Evolutionary conservation across 257 asterid species (phyloP).

Genomic region (Fraxinus americana): DNA sequence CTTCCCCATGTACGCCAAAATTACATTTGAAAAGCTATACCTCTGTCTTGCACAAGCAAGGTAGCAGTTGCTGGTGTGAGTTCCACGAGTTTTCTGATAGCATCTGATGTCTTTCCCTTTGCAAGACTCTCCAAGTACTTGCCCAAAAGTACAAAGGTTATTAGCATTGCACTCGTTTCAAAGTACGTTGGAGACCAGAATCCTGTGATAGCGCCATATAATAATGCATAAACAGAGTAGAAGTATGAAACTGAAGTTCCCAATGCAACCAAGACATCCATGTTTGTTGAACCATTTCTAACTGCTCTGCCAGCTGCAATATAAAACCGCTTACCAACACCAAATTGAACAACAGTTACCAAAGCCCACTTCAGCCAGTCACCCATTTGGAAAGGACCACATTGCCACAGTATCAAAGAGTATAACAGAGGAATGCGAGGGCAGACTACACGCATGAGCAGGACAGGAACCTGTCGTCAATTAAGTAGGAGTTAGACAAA

Average conservation of each 20-base stretch:
- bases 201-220: constrained; percentile 91
- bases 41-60: constrained; percentile 71
- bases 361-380: constrained; percentile 97
- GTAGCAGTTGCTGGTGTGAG: constrained; percentile 92
- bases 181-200: constrained; percentile 92
- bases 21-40: constrained; percentile 32
- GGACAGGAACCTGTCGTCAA: constrained; percentile 77
- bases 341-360: constrained; percentile 86
- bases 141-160: constrained; percentile 92
- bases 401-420: constrained; percentile 75
- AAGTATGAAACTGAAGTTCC: constrained; percentile 98
- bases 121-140: constrained; percentile 94
- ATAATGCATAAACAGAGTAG: constrained; percentile 84
- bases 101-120: constrained; percentile 97
- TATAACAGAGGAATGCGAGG: constrained; percentile 88
- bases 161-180: constrained; percentile 98
- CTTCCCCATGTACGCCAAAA: background rate
- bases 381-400: constrained; percentile 98
- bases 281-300: constrained; percentile 92
- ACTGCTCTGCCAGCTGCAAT: constrained; percentile 98
- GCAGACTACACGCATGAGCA: constrained; percentile 86
- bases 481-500: constrained; percentile 24
- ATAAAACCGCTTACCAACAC: constrained; percentile 92
- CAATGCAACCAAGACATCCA: constrained; percentile 96
- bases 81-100: constrained; percentile 93